Evolutionary conservation across 371 early-diverging fungal genomes (phyloP), one percentile per base, ranked within the genome.

Genomic region (Mortierella sp.): DNA sequence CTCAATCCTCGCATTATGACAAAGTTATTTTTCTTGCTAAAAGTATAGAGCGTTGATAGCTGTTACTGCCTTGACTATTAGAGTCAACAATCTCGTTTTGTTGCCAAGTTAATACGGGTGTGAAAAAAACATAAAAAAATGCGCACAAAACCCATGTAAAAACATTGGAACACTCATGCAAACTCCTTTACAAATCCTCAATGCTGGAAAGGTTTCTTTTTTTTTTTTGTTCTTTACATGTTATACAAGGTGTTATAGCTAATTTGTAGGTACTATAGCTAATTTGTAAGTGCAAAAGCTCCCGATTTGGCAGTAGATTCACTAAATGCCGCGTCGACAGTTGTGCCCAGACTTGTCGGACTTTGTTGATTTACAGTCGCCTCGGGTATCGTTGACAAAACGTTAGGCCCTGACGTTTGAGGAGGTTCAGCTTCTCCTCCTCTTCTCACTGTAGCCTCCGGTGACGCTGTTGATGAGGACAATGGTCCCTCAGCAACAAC

Each of bases 341-440:
- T 22, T 6, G 47, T 19, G 47, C 19, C 22, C 15, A 19, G 19
- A 6, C 1, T 47, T n/a, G 47, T n/a, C 47, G 47, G 22, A 47
- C 22, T 22, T 15, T 47, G 47, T 47, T 53, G 53, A 53, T 28
- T 53, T 53, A 28, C 22, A 22, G 22, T 53, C 15, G 26, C 17
- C 15, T 53, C 53, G 28, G 53, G 53, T 53, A 53, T 53, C 26
- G 53, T 53, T 28, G 53, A 13, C 28, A 53, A 28, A 22, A 53
- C 5, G 26, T 28, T 53, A 26, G 7, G 26, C 26, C 26, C 28
- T 10, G 26, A 26, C 53, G 12, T 53, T 26, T 45, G 45, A 45
- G 53, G 26, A 7, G 26, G 28, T 53, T 12, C 53, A 53, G 53
- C 26, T 53, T 53, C 28, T 53, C 6, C 53, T 7, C 15, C 26